phyloP scores from a whole-genome alignment of 2,329 filamentous ascomycete genomes.

The Fusarium liriodendri region DNA sequence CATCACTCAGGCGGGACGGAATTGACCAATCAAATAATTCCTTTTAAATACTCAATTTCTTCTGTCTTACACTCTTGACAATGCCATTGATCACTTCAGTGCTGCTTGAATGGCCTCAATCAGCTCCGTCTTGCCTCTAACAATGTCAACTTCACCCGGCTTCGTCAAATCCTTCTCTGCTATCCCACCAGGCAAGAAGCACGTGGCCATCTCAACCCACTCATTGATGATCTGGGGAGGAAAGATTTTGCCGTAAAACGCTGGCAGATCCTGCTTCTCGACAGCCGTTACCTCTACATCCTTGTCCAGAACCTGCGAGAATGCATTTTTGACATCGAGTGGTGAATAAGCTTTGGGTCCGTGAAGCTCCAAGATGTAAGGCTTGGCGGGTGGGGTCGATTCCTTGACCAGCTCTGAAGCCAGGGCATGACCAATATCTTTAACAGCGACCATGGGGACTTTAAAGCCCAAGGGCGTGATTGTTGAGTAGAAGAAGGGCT shows the following conservation, averaged over 20 bases:
- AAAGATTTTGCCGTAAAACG: conserved; percentile 38
- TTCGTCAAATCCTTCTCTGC: conserved; percentile 30
- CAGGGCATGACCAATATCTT: conserved; percentile 40
- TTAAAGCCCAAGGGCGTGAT: conserved; percentile 48
- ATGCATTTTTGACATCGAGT: conserved; percentile 44
- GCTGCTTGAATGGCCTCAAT: conserved; percentile 25
- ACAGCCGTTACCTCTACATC: conserved; percentile 45
- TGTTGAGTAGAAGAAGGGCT: conserved; percentile 49
- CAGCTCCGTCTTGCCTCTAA: conserved; percentile 37
- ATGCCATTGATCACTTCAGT: not conserved
- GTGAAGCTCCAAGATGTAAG: conserved; percentile 47
- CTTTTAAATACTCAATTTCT: not conserved
- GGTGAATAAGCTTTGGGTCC: conserved; percentile 46
- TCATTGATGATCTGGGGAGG: conserved; percentile 36
- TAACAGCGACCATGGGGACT: conserved; percentile 47
- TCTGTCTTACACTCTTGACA: not conserved
- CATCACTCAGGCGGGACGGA: conserved; percentile 18
- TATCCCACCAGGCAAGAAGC: conserved; percentile 44
- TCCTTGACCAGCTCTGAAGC: conserved; percentile 40
- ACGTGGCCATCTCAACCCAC: conserved; percentile 47
- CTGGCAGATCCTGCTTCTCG: conserved; percentile 32
- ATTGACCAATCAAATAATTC: not conserved
- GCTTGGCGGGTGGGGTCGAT: conserved; percentile 30
- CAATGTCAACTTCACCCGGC: conserved; percentile 23
- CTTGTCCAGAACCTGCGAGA: conserved; percentile 42